Percentiles rank a stretch among this genome's conserved stretches.
Evolutionary conservation across 2,329 filamentous ascomycete genomes (phyloP).

Genomic region (Thermomyces lanuginosus): DNA sequence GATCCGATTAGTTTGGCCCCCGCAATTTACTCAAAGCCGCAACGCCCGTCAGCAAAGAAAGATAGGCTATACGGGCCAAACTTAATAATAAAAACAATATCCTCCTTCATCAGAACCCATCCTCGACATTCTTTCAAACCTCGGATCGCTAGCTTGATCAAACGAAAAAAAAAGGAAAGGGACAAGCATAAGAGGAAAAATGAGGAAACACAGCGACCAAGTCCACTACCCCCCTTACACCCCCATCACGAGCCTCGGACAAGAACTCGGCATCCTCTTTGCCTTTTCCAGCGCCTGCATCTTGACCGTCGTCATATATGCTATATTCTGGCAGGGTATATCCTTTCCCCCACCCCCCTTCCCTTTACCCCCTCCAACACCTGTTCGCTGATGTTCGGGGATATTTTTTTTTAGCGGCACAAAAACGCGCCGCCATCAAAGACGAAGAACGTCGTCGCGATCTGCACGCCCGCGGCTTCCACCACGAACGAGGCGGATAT

Average conservation of each 20-base stretch:
- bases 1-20: too few species aligned
- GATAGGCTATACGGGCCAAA: too few species aligned
- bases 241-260: constrained; percentile 16
- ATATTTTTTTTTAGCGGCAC: constrained; percentile 8
- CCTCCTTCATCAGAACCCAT: too few species aligned
- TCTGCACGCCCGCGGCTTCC: constrained; percentile 11
- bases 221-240: constrained; percentile 12
- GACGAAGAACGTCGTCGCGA: constrained; percentile 19
- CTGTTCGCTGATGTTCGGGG: constrained; percentile 1
- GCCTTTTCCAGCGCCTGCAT: constrained; percentile 20
- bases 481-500: constrained; percentile 10
- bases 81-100: too few species aligned
- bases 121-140: too few species aligned
- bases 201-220: neutral
- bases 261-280: constrained; percentile 25
- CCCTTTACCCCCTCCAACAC: neutral
- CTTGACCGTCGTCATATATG: constrained; percentile 19
- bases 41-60: too few species aligned
- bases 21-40: too few species aligned
- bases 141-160: too few species aligned
- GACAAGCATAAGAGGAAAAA: neutral
- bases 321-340: constrained; percentile 19
- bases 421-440: constrained; percentile 13
- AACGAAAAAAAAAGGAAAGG: neutral
- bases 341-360: constrained; percentile 2